phyloP scores from a whole-genome alignment of 192 early-diverging fungal species.

The Coemansia guatemalensis region DNA sequence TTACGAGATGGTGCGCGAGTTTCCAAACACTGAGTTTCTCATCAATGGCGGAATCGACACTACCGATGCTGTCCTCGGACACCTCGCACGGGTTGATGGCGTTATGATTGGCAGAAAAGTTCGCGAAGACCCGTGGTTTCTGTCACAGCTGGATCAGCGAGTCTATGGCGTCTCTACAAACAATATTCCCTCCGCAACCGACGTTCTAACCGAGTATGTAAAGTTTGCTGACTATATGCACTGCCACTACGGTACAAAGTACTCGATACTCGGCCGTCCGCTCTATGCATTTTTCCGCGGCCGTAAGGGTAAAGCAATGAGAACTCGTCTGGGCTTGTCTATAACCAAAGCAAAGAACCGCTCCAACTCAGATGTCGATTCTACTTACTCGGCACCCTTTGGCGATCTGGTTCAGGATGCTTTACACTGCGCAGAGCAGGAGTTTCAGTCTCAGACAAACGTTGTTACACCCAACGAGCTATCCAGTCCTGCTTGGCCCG shows the following conservation, averaged over 20 bases:
- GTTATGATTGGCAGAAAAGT: conserved; percentile 75
- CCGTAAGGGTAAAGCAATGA: conserved; percentile 29
- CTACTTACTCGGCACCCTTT: conserved; percentile 9
- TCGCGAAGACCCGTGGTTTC: conserved; percentile 67
- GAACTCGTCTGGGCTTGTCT: conserved; percentile 17
- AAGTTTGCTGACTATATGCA: conserved; percentile 36
- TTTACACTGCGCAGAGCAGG: conserved; percentile 10
- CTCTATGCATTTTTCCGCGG: conserved; percentile 40
- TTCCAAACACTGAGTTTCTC: conserved; percentile 57
- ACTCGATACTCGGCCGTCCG: conserved; percentile 40
- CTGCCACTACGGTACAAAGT: conserved; percentile 18
- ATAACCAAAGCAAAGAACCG: background rate
- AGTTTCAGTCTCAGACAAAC: background rate
- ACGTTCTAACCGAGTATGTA: conserved; percentile 29
- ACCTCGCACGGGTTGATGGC: conserved; percentile 57
- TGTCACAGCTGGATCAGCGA: conserved; percentile 57
- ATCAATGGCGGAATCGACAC: conserved; percentile 71
- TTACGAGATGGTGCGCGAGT: conserved; percentile 54
- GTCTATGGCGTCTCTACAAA: conserved; percentile 21
- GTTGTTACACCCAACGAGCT: too few relatives aligned
- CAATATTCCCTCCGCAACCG: conserved; percentile 1
- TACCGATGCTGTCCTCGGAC: conserved; percentile 47
- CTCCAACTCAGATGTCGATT: background rate
- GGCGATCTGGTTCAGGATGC: conserved; percentile 28
- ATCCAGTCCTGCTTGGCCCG: too few relatives aligned